These are phyloP conservation scores for Polytrichum commune DNA, from an alignment of 225 moss, liverwort and hornwort genomes.

Conservation along the genomic window DNA sequence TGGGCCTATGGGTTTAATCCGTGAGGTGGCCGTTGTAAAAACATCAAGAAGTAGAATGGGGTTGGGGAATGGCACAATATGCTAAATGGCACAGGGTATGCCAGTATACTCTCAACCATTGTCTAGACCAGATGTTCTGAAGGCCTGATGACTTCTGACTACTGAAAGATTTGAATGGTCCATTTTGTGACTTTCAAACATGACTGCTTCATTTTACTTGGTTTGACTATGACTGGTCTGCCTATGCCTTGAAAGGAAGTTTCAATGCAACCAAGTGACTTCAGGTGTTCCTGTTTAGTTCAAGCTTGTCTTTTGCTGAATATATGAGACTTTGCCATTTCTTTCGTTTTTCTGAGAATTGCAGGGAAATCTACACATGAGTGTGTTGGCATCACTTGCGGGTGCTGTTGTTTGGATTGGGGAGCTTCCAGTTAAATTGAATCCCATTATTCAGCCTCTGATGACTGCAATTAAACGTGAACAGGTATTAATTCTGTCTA, in stretches of 20 bases:
- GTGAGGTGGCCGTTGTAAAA: too few relatives aligned
- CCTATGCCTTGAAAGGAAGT: neutral
- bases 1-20: too few relatives aligned
- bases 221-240: too few relatives aligned
- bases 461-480: conserved; percentile 90
- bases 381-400: conserved; percentile 84
- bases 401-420: conserved; percentile 97
- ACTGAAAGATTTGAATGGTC: too few relatives aligned
- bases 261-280: neutral
- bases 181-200: too few relatives aligned
- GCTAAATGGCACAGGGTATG: too few relatives aligned
- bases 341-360: neutral
- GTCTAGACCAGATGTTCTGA: too few relatives aligned
- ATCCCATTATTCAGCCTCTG: conserved; percentile 86
- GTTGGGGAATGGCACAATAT: too few relatives aligned
- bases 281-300: too few relatives aligned
- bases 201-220: neutral
- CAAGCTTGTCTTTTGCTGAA: conserved; percentile 2
- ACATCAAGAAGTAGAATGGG: too few relatives aligned
- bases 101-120: too few relatives aligned
- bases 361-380: conserved; percentile 86
- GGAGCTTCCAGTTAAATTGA: conserved; percentile 77
- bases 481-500: conserved; percentile 50
- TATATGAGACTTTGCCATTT: conserved; percentile 1
- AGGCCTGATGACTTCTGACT: too few relatives aligned